Evolutionary conservation across 306 rosid genomes (phyloP).

Genomic region (Castanopsis chinensis): DNA sequence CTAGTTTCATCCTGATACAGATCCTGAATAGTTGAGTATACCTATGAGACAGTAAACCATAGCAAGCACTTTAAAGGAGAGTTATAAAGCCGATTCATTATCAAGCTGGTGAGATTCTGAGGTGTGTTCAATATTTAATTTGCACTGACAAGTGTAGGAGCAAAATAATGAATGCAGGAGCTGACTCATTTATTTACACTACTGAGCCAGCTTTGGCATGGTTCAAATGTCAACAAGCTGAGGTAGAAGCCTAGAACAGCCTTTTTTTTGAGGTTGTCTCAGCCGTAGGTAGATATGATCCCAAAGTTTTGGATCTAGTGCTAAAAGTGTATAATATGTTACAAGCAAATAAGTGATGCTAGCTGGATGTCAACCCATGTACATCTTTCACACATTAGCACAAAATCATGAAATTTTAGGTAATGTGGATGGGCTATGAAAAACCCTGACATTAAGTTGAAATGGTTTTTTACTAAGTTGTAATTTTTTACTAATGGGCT

Average conservation of each 20-base stretch:
- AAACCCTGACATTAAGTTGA: not conserved
- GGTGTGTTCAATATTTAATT: not conserved
- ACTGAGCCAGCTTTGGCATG: not conserved
- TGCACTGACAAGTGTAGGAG: not conserved
- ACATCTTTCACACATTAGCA: not conserved
- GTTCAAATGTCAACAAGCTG: not conserved
- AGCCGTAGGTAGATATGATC: not conserved
- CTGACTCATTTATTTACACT: not conserved
- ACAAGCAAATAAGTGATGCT: not conserved
- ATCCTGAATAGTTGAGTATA: not conserved
- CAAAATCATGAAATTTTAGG: not conserved
- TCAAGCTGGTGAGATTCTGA: not conserved
- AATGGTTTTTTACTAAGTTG: no score
- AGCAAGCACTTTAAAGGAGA: not conserved
- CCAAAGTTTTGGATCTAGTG: no score
- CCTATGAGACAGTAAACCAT: not conserved
- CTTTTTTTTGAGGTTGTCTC: not conserved
- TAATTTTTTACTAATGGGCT: not conserved
- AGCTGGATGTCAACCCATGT: not conserved
- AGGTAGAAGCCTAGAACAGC: not conserved
- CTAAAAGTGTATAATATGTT: no score
- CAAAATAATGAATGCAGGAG: not conserved
- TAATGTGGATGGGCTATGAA: not conserved
- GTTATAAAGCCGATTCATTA: not conserved
- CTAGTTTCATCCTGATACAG: not conserved